Base-by-base conservation (phyloP, 1,284 basidiomycete species). In the Ustilago loliicola region DNA sequence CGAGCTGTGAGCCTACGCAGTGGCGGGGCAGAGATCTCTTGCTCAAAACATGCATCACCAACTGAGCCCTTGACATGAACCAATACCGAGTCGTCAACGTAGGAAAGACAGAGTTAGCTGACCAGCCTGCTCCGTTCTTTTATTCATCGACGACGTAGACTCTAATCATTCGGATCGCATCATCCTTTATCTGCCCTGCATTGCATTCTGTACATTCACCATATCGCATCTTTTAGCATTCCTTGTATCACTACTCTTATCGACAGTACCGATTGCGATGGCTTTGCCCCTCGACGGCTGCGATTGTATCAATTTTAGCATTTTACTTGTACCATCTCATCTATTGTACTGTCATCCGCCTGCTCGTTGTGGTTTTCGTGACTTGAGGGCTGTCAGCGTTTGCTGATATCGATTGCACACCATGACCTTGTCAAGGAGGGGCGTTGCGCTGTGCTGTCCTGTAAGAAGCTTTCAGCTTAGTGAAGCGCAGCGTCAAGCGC, bases 41-140 rank as follows among this genome's bases (percentile, higher is more conserved):
- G 75, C 75, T 77, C 75, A 70, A 66, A 73, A 73, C 75, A 77
- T 77, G 75, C 75, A 77, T 77, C 75, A 77, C 75, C 75, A 77
- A 77, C 75, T 77, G 75, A 77, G 75, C 75, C 75, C 55, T 62
- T 63, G 21, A 17, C 30, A 23, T 32, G 25, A n/a, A 48, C 17
- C 36, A 11, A 29, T 27, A 50, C 38, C 34, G 11, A 32, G 21
- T 54, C 21, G 25, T 21, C 38, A 25, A 2, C 21, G 17, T n/a
- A 11, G 27, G 9, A 32, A 21, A 11, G 56, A 34, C 57, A 54
- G 48, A 15, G 17, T 25, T 66, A n/a, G 63, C 63, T 66, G 63
- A 66, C 63, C 19, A 30, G 34, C 34, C 36, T 42, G 5, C 54
- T 40, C 23, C 19, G 30, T 38, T 30, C 45, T 17, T 40, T n/a